Evolutionary conservation across 495 filamentous ascomycete species (phyloP).

Genomic region (Aspergillus bridgeri): DNA sequence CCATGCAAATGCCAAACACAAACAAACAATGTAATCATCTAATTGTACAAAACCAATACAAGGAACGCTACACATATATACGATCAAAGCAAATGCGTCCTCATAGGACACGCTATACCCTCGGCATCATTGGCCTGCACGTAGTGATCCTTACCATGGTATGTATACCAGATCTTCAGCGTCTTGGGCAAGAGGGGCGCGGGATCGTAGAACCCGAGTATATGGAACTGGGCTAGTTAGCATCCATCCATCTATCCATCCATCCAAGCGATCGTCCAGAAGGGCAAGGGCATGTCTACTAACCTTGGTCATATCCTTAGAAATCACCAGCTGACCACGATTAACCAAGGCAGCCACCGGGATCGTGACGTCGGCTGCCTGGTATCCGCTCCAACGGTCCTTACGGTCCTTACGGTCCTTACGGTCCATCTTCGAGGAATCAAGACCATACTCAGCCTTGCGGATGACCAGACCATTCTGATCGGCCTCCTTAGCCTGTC

Average conservation of each 20-base stretch:
- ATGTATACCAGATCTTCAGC: conserved; percentile 52
- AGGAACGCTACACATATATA: not conserved
- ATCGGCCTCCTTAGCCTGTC: conserved; percentile 39
- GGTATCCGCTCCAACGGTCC: conserved; percentile 22
- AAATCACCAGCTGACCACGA: conserved; percentile 44
- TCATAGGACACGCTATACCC: conserved; percentile 39
- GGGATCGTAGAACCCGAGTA: conserved; percentile 57
- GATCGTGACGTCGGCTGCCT: conserved; percentile 45
- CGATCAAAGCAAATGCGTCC: conserved; percentile 21
- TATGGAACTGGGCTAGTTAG: conserved; percentile 39
- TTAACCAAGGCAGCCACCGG: conserved; percentile 48
- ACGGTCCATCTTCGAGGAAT: conserved; percentile 28
- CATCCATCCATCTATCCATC: not conserved
- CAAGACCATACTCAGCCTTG: conserved; percentile 44
- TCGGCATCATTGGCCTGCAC: conserved; percentile 46
- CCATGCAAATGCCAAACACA: too few species aligned
- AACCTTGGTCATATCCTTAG: conserved; percentile 40
- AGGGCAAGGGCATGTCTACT: conserved; percentile 3
- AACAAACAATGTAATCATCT: too few species aligned
- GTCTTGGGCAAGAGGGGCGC: conserved; percentile 50
- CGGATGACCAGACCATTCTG: conserved; percentile 38
- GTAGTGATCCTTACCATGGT: conserved; percentile 42
- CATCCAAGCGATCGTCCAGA: too few species aligned
- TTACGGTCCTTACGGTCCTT: too few species aligned
- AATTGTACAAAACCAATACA: not conserved